phyloP scores from a whole-genome alignment of 2,329 filamentous ascomycete genomes.

The Sporothrix mexicana region DNA sequence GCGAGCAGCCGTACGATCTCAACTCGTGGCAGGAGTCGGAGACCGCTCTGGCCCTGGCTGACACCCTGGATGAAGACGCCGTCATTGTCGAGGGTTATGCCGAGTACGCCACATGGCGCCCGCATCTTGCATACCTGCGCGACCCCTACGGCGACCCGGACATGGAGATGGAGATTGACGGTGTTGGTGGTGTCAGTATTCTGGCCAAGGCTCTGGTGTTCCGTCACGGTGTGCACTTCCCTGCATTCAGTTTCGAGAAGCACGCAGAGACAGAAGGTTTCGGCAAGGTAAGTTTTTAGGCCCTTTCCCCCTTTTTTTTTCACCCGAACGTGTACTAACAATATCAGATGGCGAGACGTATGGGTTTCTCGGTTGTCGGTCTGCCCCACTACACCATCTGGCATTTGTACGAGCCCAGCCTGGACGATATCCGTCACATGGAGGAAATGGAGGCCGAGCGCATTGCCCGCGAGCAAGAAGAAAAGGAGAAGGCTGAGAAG shows the following conservation, averaged over 20 bases:
- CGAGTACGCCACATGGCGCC: slow-evolving; percentile 97
- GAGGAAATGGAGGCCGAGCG: slow-evolving; percentile 96
- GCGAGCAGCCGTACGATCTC: slow-evolving; percentile 96
- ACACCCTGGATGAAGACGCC: slow-evolving; percentile 95
- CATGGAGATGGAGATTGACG: slow-evolving; percentile 99
- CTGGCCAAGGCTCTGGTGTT: slow-evolving; percentile 96
- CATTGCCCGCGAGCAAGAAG: slow-evolving; percentile 78
- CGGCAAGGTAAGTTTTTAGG: slow-evolving; percentile 74
- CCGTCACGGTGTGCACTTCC: slow-evolving; percentile 93
- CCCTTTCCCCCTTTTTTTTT: slow-evolving; percentile 29
- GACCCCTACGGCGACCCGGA: slow-evolving; percentile 97
- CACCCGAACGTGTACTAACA: background rate
- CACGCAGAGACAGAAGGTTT: slow-evolving; percentile 98
- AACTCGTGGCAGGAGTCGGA: slow-evolving; percentile 99
- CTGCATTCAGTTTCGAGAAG: slow-evolving; percentile 97
- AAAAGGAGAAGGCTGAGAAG: slow-evolving; percentile 73
- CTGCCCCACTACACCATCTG: slow-evolving; percentile 98
- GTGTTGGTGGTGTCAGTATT: slow-evolving; percentile 96
- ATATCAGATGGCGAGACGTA: slow-evolving; percentile 88
- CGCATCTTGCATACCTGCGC: slow-evolving; percentile 93
- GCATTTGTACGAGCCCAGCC: slow-evolving; percentile 99
- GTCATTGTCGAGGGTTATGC: slow-evolving; percentile 99
- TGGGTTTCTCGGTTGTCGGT: slow-evolving; percentile 94
- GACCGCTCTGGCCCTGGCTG: slow-evolving; percentile 88
- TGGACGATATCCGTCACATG: slow-evolving; percentile 97